These are phyloP conservation scores for Dendrobium chrysotoxum DNA, from an alignment of 106 monocot genomes.

Conservation along the genomic window DNA sequence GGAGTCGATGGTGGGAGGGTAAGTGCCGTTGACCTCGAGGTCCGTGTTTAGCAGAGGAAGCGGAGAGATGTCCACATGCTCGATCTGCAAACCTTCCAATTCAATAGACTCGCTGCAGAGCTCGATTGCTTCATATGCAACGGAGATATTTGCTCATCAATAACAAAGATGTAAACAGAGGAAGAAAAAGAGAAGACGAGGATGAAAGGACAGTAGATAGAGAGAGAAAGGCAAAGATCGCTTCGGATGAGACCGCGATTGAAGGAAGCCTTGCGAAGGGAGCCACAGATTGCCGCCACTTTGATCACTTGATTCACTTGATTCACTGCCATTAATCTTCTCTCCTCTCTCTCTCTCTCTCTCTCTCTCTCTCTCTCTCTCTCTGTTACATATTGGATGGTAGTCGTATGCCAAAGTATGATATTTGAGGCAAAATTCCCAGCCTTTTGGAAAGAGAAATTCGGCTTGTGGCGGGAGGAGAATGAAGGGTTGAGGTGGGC, in stretches of 20 bases:
- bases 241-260: slow-evolving; percentile 31
- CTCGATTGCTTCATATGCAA: slow-evolving; percentile 30
- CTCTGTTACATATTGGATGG: too few relatives aligned
- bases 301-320: slow-evolving; percentile 17
- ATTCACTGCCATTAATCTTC: neutral
- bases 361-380: too few relatives aligned
- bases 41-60: slow-evolving; percentile 65
- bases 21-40: too few relatives aligned
- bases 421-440: too few relatives aligned
- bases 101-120: slow-evolving; percentile 31
- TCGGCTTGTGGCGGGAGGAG: too few relatives aligned
- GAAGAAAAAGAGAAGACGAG: neutral
- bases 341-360: neutral
- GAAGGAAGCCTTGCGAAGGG: slow-evolving; percentile 31
- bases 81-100: slow-evolving; percentile 38
- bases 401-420: too few relatives aligned
- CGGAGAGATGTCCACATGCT: slow-evolving; percentile 39
- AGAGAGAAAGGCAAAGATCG: too few relatives aligned
- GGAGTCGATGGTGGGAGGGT: too few relatives aligned
- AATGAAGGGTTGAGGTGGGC: too few relatives aligned
- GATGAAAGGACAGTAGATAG: too few relatives aligned
- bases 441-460: too few relatives aligned
- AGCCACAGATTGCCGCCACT: slow-evolving; percentile 32
- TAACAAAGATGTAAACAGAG: neutral
- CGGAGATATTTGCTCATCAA: neutral